Conservation (phyloP, 1,284 basidiomycete species). For the Cutaneotrichosporon sp. region DNA sequence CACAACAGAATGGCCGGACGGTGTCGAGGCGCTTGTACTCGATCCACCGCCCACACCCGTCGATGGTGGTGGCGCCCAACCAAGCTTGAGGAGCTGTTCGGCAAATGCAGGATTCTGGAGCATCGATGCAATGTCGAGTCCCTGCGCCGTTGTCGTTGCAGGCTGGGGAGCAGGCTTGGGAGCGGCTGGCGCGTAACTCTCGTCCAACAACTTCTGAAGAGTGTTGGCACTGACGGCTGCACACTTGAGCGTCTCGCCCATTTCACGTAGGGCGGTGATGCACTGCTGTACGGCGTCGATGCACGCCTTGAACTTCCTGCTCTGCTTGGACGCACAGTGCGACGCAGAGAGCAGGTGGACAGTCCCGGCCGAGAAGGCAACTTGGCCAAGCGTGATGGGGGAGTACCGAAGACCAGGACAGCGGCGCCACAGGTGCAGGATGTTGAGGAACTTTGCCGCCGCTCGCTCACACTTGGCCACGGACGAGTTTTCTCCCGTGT, state of each 20-base stretch:
- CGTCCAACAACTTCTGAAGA: slow-evolving; percentile 12
- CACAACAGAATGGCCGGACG: too few species aligned
- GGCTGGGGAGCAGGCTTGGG: not conserved
- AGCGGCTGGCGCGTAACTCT: slow-evolving; percentile 2
- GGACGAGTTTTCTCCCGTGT: slow-evolving; percentile 1
- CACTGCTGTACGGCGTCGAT: slow-evolving; percentile 19
- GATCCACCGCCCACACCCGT: not conserved
- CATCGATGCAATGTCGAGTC: slow-evolving; percentile 12
- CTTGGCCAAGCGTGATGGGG: slow-evolving; percentile 29
- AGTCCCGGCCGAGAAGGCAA: slow-evolving; percentile 32
- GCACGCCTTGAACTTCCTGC: slow-evolving; percentile 11
- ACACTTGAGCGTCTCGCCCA: slow-evolving; percentile 20
- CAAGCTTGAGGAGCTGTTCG: slow-evolving; percentile 16
- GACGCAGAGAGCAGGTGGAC: slow-evolving; percentile 31
- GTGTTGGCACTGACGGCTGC: slow-evolving; percentile 8
- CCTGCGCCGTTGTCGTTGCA: not conserved
- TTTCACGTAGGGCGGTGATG: slow-evolving; percentile 19
- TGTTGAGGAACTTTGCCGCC: slow-evolving; percentile 20
- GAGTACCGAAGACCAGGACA: slow-evolving; percentile 33
- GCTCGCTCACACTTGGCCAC: slow-evolving; percentile 18
- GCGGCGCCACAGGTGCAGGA: slow-evolving; percentile 22
- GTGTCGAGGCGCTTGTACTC: not conserved
- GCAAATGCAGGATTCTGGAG: slow-evolving; percentile 16
- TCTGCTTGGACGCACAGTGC: slow-evolving; percentile 12
- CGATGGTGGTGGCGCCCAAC: slow-evolving; percentile 22